phyloP scores from a whole-genome alignment of 495 filamentous ascomycete genomes.

The Massariosphaeria phaeospora region DNA sequence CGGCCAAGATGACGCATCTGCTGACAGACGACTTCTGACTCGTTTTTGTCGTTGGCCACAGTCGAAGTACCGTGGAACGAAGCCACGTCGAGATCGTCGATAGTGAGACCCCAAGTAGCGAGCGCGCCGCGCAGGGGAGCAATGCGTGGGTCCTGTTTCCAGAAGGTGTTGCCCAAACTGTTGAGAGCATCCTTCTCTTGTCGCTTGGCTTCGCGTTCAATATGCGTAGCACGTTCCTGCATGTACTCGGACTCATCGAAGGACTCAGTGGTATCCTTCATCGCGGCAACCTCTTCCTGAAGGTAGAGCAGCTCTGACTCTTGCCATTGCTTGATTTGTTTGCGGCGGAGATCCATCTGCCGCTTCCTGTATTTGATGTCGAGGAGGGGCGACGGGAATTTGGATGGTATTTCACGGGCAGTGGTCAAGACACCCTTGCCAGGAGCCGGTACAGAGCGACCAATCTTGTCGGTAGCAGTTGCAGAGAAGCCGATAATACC shows the following conservation, averaged over 20 bases:
- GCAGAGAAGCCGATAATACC: slow-evolving; percentile 90
- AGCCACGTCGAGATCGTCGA: slow-evolving; percentile 90
- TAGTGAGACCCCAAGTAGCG: slow-evolving; percentile 95
- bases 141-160: slow-evolving; percentile 89
- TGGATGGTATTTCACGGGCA: slow-evolving; percentile 81
- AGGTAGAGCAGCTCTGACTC: slow-evolving; percentile 90
- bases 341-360: slow-evolving; percentile 86
- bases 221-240: slow-evolving; percentile 76
- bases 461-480: slow-evolving; percentile 99
- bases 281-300: slow-evolving; percentile 82
- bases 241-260: slow-evolving; percentile 82
- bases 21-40: slow-evolving; percentile 95
- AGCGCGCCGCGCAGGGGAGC: slow-evolving; percentile 91
- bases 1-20: slow-evolving; percentile 93
- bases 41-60: slow-evolving; percentile 99
- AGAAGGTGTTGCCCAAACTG: slow-evolving; percentile 95
- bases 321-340: slow-evolving; percentile 91
- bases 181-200: slow-evolving; percentile 88
- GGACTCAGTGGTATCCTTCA: slow-evolving; percentile 74
- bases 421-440: slow-evolving; percentile 98
- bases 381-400: slow-evolving; percentile 88
- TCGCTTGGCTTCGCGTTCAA: slow-evolving; percentile 79
- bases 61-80: slow-evolving; percentile 99
- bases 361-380: slow-evolving; percentile 96
- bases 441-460: slow-evolving; percentile 91